Evolutionary conservation across 176 grass and related monocot species (phyloP), one percentile per base, ranked within the genome.

Genomic region (Hsuehochloa calcarea): DNA sequence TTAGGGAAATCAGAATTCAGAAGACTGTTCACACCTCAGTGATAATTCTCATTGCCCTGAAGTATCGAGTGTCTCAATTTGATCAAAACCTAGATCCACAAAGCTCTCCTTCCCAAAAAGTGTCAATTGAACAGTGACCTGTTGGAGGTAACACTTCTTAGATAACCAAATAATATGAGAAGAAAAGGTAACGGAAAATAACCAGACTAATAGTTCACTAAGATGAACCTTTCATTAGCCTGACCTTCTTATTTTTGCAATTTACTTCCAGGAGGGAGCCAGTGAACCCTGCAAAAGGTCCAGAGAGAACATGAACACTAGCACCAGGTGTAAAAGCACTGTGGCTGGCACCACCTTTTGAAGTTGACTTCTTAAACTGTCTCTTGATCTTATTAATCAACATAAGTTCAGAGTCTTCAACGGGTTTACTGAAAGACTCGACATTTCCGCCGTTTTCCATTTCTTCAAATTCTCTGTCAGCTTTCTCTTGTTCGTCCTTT

Each of bases 41-140:
- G 12, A 49, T 34, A 85, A 70, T n/a, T 68, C 19, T 51, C 62
- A 23, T 77, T 74, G 74, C 4, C 64, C 0, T 88, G 27, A 77
- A 84, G 83, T 70, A 72, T 78, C 45, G 2, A 90, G 69, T 44
- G 39, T 59, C 85, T 94, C 91, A 79, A 96, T 91, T 92, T 96
- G 88, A 73, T 94, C 91, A 85, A 99, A 87, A 86, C 92, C 91
- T 51, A 99, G 51, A 88, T 99, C 93, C 37, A 96, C 84, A 84
- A 87, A 88, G 81, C 70, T 99, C 88, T 95, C 91, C 85, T 92
- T 96, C 15, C 96, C 96, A 89, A 99, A 96, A 77, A 99, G 77
- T 70, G 66, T 19, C 58, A 96, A 65, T 29, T 88, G 85, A 39
- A 88, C 88, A 75, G 91, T 92, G 31, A 87, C 93, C 96, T 99